phyloP scores from a whole-genome alignment of 345 rosid genomes.

The Acer negundo region DNA sequence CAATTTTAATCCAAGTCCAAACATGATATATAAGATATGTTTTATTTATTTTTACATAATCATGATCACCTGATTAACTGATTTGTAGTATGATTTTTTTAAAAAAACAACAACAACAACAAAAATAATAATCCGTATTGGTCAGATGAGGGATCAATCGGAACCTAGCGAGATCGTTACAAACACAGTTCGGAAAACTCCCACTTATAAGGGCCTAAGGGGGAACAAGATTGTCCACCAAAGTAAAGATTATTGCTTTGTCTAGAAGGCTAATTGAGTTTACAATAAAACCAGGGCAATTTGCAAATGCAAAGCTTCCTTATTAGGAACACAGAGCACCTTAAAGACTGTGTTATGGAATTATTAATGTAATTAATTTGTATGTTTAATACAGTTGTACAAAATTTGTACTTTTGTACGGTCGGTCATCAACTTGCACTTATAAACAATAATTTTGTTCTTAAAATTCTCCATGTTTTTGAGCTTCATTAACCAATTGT shows the following conservation, averaged over 20 bases:
- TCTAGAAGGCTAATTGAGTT: background rate
- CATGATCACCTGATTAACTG: no score
- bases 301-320: constrained; percentile 17
- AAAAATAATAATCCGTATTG: no score
- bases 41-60: no score
- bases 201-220: background rate
- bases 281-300: constrained; percentile 18
- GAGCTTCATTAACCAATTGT: background rate
- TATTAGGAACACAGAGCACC: constrained; percentile 6
- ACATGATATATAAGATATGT: no score
- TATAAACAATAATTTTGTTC: background rate
- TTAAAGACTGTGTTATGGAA: constrained; percentile 5
- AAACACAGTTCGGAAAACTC: no score
- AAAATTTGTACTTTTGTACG: constrained; percentile 1
- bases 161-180: no score
- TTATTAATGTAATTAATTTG: background rate
- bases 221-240: constrained; percentile 10
- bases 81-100: no score
- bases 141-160: no score
- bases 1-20: no score
- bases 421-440: constrained; percentile 10
- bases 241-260: constrained; percentile 7
- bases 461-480: background rate
- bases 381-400: constrained; percentile 10
- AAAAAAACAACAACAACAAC: no score